Evolutionary conservation across 2,329 filamentous ascomycete species (phyloP).

Genomic region (Colletotrichum somersetense): DNA sequence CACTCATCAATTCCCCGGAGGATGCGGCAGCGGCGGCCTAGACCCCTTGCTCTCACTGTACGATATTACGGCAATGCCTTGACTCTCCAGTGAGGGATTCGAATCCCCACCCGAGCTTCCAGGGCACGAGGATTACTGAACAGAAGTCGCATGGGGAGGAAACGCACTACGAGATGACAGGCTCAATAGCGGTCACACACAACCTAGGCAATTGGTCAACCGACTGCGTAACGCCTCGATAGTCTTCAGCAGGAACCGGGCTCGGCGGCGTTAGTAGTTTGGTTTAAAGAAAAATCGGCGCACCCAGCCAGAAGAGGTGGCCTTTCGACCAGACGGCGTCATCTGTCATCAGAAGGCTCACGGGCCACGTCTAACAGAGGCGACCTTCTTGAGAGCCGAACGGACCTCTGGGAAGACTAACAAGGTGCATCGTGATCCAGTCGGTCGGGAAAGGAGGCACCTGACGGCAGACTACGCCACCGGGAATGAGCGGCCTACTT

Average conservation of each 20-base stretch:
- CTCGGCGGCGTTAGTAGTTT: background rate
- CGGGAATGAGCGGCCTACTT: constrained; percentile 4
- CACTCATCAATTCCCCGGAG: background rate
- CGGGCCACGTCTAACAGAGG: background rate
- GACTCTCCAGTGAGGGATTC: background rate
- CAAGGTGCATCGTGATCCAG: constrained; percentile 28
- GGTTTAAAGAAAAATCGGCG: background rate
- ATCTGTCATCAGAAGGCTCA: background rate
- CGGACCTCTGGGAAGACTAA: constrained; percentile 1
- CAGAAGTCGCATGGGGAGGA: constrained; percentile 12
- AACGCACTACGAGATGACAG: constrained; percentile 4
- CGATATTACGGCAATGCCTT: background rate
- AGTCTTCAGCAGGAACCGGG: background rate
- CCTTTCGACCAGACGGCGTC: background rate
- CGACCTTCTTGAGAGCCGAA: background rate
- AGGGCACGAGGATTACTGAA: constrained; percentile 30
- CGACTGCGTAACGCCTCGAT: background rate
- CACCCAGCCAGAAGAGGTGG: background rate
- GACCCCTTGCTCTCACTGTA: background rate
- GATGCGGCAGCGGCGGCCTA: background rate
- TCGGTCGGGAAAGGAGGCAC: constrained; percentile 35
- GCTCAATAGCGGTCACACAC: background rate
- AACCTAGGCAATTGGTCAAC: background rate
- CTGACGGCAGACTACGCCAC: constrained; percentile 16
- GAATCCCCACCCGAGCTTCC: background rate